These are phyloP conservation scores for Sporopachydermia lactativora DNA, from an alignment of 805 yeast species.

Conservation along the genomic window DNA sequence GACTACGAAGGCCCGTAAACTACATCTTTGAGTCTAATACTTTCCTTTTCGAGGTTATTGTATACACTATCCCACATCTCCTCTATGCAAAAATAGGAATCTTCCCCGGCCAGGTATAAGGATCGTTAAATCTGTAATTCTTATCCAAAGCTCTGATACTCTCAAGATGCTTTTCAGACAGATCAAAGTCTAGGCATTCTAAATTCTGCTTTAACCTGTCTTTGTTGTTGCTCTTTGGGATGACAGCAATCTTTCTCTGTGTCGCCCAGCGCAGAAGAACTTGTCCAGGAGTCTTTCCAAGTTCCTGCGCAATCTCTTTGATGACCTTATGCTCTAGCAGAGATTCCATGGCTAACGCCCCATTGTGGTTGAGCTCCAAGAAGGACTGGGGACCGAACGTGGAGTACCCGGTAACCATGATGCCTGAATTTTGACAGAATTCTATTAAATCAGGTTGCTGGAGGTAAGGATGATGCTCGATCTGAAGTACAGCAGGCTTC, in stretches of 20 bases:
- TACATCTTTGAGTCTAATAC: no score
- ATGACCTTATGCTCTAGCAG: conserved; percentile 45
- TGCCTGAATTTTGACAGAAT: conserved; percentile 40
- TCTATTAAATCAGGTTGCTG: conserved; percentile 55
- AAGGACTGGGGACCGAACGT: conserved; percentile 80
- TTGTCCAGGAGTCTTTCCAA: conserved; percentile 46
- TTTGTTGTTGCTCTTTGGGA: conserved; percentile 67
- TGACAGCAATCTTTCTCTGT: conserved; percentile 60
- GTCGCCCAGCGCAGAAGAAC: conserved; percentile 76
- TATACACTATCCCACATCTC: no score
- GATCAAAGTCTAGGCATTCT: conserved; percentile 38
- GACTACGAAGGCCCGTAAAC: no score
- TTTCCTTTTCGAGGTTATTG: no score
- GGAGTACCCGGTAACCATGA: conserved; percentile 67
- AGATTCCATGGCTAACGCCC: conserved; percentile 36
- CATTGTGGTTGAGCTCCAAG: conserved; percentile 42
- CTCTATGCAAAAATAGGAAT: no score
- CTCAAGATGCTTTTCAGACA: conserved; percentile 36
- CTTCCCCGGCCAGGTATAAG: no score
- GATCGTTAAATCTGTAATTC: conserved; percentile 73
- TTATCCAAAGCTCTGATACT: conserved; percentile 48
- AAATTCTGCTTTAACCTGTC: conserved; percentile 51
- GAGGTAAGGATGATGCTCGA: conserved; percentile 87
- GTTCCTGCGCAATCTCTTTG: conserved; percentile 39
- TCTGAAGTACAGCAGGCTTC: conserved; percentile 69